Conservation (phyloP, 2,329 filamentous ascomycete genomes). For the Tolypocladium endophyticum region DNA sequence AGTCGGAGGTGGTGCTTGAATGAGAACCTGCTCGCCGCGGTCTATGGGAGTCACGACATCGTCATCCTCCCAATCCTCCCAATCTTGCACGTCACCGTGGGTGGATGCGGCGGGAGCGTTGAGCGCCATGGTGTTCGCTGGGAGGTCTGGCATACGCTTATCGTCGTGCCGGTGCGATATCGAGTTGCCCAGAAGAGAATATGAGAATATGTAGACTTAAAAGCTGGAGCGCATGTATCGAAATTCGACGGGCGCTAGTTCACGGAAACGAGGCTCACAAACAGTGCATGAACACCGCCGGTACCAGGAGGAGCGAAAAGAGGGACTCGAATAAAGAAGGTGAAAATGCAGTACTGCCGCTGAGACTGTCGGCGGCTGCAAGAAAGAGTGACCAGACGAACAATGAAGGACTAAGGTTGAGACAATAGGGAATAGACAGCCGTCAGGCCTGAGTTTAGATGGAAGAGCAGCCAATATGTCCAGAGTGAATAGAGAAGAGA, state of each 20-base stretch:
- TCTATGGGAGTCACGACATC: constrained; percentile 30
- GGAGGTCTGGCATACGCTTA: background rate
- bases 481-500: background rate
- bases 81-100: constrained; percentile 26
- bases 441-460: background rate
- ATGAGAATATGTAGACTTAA: background rate
- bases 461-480: background rate
- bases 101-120: constrained; percentile 7
- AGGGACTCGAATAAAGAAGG: background rate
- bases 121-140: constrained; percentile 7
- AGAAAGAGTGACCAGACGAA: background rate
- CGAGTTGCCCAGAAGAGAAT: background rate
- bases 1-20: constrained; percentile 4
- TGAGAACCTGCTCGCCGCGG: constrained; percentile 21
- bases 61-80: constrained; percentile 45
- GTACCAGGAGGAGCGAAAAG: background rate
- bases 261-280: background rate
- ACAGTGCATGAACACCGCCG: background rate
- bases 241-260: background rate
- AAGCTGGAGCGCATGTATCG: background rate
- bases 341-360: background rate
- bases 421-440: constrained; percentile 1
- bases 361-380: background rate
- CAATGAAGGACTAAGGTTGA: background rate
- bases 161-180: background rate